Evolutionary conservation across 805 yeast species (phyloP), one percentile per base, ranked within the genome.

Genomic region (Metschnikowia picachoensis): DNA sequence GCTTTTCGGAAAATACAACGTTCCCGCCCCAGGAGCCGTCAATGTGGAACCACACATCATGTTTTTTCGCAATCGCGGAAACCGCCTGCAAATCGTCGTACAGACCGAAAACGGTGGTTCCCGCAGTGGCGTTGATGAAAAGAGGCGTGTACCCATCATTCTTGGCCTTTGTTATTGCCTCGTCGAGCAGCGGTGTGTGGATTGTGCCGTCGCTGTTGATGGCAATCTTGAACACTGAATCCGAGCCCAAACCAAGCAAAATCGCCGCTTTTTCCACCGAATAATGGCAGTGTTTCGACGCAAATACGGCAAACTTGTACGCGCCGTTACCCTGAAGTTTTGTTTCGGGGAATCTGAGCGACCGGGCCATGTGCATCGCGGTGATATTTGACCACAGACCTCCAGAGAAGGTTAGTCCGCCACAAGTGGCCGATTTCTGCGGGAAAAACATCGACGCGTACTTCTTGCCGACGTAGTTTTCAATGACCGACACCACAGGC

Each of bases 1-100:
- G 78, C 10, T 53, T 67, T 0, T 62, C 55, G 35, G 88, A 81
- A 67, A 87, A 88, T 0, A 86, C 73, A 9, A 85, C 82, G 56
- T 88, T 88, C 8, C 92, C 96, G 30, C 96, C 96, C 95, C 95
- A 87, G 7, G 94, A 85, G 1, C 94, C 96, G 65, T 87, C 96
- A 35, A 87, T 78, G 62, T 87, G 96, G 60, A 85, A 77, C 92
- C 95, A 88, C 8, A 80, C 42, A n/a, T 73, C 62, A 62, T 82
- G 60, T 46, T 71, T 70, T 45, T 76, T 68, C 13, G 90, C 80
- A 2, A 87, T 61, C 1, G 47, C 58, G 1, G 82, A 64, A 31
- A 88, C 79, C 35, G 74, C 76, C 25, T 59, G 71, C 55, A 87
- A 74, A 16, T 84, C 81, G 58, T 87, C 96, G 62, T 75, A 88